These are phyloP conservation scores for Aristolochia californica DNA, from an alignment of 164 flowering plant genomes.

Conservation along the genomic window DNA sequence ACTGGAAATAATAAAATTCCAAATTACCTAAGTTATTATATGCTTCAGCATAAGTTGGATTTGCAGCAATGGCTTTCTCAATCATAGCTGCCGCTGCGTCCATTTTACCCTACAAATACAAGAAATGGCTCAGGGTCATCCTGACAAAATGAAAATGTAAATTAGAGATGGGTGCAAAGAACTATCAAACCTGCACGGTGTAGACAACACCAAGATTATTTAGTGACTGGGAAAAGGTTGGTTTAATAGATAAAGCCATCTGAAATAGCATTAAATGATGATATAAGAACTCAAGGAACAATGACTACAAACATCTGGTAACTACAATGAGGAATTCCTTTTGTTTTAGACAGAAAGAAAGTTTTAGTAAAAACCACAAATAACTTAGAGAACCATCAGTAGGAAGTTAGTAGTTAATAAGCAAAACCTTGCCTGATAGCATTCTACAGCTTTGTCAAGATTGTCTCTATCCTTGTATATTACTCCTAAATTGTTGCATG, in stretches of 20 bases:
- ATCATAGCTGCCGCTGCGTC: conserved; percentile 99
- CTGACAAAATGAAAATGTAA: neutral
- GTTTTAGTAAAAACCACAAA: neutral
- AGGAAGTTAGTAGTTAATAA: neutral
- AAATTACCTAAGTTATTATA: conserved; percentile 80
- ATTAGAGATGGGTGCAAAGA: neutral
- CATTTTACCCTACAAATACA: conserved; percentile 76
- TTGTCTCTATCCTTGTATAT: conserved; percentile 96
- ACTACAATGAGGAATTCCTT: neutral
- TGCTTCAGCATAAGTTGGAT: conserved; percentile 98
- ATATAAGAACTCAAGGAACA: neutral
- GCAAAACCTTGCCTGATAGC: conserved; percentile 64
- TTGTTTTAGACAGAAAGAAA: neutral
- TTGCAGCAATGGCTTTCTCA: conserved; percentile 93
- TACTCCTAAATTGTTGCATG: conserved; percentile 98
- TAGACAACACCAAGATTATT: conserved; percentile 99
- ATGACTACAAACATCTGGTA: no score
- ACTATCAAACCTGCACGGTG: conserved; percentile 81
- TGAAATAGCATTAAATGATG: conserved; percentile 18
- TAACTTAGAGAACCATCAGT: no score
- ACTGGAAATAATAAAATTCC: no score
- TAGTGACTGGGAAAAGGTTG: conserved; percentile 91
- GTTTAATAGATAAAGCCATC: conserved; percentile 91
- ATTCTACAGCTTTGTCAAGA: conserved; percentile 98
- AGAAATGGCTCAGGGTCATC: conserved; percentile 4